Evolutionary conservation across 306 rosid genomes (phyloP), one percentile per base, ranked within the genome.

Genomic region (Crotalaria pallida): DNA sequence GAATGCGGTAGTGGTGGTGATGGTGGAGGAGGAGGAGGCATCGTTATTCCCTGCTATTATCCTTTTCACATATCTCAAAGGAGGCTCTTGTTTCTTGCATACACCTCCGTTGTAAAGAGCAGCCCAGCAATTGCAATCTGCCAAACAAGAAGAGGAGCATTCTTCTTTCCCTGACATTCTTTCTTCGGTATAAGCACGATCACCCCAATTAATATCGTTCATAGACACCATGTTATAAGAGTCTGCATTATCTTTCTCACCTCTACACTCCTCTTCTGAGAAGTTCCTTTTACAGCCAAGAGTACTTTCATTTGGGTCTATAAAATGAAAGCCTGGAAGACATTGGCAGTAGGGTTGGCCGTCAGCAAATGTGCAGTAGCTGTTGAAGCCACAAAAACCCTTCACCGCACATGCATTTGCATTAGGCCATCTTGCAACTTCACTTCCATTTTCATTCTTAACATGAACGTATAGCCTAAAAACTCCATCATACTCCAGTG

Each of bases 41-140:
- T 21, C 19, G 0, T 0, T 0, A 4, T 26, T 2, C 9, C 0
- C 7, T 3, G 0, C 2, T 29, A 0, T 0, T 34, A 0, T 5
- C 58, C 79, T 44, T 27, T 6, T 49, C 10, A 57, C 51, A 58
- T 82, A 78, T 36, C 70, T 82, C 27, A 82, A 73, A 56, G 85
- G 85, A 7, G 60, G 51, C 27, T 74, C 47, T 2, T 57, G 71
- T 60, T 57, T 82, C 23, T 1, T 58, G 77, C 86, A 82, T 0
- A 0, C 3, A 0, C 1, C 0, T 0, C 0, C 0, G 0, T 16
- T n/a, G 50, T 62, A 77, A 0, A 31, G 9, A 7, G 71, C 80
- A 73, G 77, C 85, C 57, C 65, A 73, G 10, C 82, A 81, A n/a
- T 49, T 18, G 63, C 74, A 81, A 49, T 81, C 85, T 2, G 21